Conservation (phyloP, 2,329 filamentous ascomycete species). For the Penicillium sp. region DNA sequence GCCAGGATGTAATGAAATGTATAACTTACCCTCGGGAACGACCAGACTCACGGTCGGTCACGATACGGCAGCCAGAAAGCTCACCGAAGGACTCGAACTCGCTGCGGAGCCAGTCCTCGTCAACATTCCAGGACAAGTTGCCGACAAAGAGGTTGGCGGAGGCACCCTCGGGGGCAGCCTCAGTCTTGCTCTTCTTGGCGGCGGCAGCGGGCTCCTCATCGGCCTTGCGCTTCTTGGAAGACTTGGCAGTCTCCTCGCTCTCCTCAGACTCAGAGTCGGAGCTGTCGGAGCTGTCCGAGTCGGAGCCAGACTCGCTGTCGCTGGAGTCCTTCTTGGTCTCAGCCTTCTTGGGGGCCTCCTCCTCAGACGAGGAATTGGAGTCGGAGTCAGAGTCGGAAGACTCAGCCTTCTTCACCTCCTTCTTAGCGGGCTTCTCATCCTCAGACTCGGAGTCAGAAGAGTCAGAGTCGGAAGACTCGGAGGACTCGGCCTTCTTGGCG, state of each 20-base stretch:
- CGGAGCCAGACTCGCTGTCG: slow-evolving; percentile 33
- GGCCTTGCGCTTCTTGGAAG: slow-evolving; percentile 49
- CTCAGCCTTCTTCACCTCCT: slow-evolving; percentile 32
- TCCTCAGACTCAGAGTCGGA: slow-evolving; percentile 30
- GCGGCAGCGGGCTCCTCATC: slow-evolving; percentile 41
- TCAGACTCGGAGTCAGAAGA: slow-evolving; percentile 33
- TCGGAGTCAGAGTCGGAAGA: slow-evolving; percentile 28
- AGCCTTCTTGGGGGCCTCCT: slow-evolving; percentile 35
- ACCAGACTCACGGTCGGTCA: slow-evolving; percentile 74
- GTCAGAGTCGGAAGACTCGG: slow-evolving; percentile 26
- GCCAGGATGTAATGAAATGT: background rate
- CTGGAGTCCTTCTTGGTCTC: slow-evolving; percentile 28
- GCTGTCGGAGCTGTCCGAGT: slow-evolving; percentile 20
- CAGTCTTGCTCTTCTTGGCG: slow-evolving; percentile 61
- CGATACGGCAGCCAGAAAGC: slow-evolving; percentile 68
- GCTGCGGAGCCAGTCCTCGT: slow-evolving; percentile 73
- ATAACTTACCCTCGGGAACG: slow-evolving; percentile 69
- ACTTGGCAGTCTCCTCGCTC: slow-evolving; percentile 31
- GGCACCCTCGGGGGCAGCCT: slow-evolving; percentile 30
- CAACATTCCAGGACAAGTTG: slow-evolving; percentile 84
- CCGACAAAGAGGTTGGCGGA: slow-evolving; percentile 74
- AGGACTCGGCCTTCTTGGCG: slow-evolving; percentile 25
- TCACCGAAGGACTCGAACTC: slow-evolving; percentile 78
- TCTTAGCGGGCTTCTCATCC: slow-evolving; percentile 36
- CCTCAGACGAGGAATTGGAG: slow-evolving; percentile 31